phyloP scores from a whole-genome alignment of 208 protist genomes.

The Crithidia sp. region DNA sequence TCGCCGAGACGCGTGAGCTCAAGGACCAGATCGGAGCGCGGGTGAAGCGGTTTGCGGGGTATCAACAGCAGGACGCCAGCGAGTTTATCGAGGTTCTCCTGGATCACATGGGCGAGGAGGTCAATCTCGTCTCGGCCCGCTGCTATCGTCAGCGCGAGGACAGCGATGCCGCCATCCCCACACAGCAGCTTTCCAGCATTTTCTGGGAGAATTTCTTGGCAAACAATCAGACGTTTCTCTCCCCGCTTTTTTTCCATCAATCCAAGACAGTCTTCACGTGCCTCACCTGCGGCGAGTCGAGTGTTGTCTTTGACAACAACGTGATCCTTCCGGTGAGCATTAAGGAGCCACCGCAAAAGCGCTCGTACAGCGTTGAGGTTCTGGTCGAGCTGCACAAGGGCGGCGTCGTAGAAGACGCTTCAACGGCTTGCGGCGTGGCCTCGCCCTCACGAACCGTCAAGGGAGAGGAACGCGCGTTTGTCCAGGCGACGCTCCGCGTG shows the following conservation, averaged over 20 bases:
- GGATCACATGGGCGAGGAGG: slow-evolving; percentile 91
- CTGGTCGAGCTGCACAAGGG: slow-evolving; percentile 27
- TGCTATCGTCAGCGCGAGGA: slow-evolving; percentile 86
- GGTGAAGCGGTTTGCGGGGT: slow-evolving; percentile 66
- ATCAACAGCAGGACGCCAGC: slow-evolving; percentile 87
- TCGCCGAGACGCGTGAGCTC: slow-evolving; percentile 56
- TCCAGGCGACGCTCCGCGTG: slow-evolving; percentile 30
- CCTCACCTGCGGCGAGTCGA: slow-evolving; percentile 60
- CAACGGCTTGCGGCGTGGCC: background rate
- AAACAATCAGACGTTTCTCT: slow-evolving; percentile 80
- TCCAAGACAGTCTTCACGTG: slow-evolving; percentile 75
- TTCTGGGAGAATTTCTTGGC: slow-evolving; percentile 91
- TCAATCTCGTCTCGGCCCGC: slow-evolving; percentile 80
- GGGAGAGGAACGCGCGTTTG: slow-evolving; percentile 6
- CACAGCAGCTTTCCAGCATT: slow-evolving; percentile 67
- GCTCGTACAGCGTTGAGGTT: slow-evolving; percentile 39
- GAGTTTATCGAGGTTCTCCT: slow-evolving; percentile 92
- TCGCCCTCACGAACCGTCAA: slow-evolving; percentile 11
- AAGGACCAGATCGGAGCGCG: slow-evolving; percentile 61
- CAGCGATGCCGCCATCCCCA: slow-evolving; percentile 67
- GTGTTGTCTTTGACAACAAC: slow-evolving; percentile 83
- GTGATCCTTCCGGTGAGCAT: slow-evolving; percentile 69
- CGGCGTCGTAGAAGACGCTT: background rate
- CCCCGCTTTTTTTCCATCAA: slow-evolving; percentile 83
- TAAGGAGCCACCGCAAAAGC: slow-evolving; percentile 41